These are phyloP conservation scores for Rutstroemia sydowiana DNA, from an alignment of 2,329 filamentous ascomycete genomes.

Conservation along the genomic window DNA sequence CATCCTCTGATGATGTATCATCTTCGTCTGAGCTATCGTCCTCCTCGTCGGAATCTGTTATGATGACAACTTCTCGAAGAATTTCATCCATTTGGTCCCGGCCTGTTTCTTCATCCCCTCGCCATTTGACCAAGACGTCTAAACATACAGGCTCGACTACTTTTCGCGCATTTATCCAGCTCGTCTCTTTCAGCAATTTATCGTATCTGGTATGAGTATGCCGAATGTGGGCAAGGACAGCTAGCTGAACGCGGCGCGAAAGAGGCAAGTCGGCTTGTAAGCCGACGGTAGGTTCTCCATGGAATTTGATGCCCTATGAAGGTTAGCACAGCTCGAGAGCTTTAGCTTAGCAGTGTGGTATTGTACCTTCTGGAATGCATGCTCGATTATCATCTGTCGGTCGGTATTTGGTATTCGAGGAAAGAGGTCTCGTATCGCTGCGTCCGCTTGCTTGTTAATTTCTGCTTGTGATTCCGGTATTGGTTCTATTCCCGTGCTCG, in stretches of 20 bases:
- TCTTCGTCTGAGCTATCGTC: conserved; percentile 14
- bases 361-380: conserved; percentile 55
- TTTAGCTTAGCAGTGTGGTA: not conserved
- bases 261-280: conserved; percentile 48
- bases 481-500: conserved; percentile 40
- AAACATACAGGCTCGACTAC: conserved; percentile 54
- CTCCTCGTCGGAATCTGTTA: conserved; percentile 34
- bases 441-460: conserved; percentile 56
- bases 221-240: conserved; percentile 58
- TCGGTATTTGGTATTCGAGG: conserved; percentile 59
- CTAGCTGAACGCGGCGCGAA: conserved; percentile 56
- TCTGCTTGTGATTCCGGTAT: conserved; percentile 53
- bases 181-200: conserved; percentile 48
- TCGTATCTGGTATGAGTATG: conserved; percentile 63
- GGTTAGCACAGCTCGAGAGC: conserved; percentile 9
- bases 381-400: conserved; percentile 53
- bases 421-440: conserved; percentile 55
- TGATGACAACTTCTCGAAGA: conserved; percentile 57
- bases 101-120: conserved; percentile 62
- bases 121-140: conserved; percentile 63
- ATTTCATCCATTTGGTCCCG: conserved; percentile 62
- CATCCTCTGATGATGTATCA: conserved; percentile 12
- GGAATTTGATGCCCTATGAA: conserved; percentile 41
- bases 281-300: conserved; percentile 50
- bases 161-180: conserved; percentile 52